Evolutionary conservation across 78 protist genomes (phyloP), one percentile per base, ranked within the genome.

Genomic region (Guillardia theta): DNA sequence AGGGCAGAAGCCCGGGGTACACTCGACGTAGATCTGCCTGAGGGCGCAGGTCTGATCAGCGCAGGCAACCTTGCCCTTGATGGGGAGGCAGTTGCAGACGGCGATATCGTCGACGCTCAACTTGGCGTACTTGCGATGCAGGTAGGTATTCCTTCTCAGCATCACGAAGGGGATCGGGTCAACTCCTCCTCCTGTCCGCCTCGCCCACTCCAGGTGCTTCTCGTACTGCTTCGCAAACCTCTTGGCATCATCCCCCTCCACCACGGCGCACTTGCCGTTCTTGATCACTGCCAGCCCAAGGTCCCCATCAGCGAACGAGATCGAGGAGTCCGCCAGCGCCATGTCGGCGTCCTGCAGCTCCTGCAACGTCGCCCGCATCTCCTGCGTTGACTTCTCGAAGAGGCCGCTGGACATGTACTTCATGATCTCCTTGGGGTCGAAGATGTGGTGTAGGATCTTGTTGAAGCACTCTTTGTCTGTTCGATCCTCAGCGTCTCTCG

Each of bases 71-170:
- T 50, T 58, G 6, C 70, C 70, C 1, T 24, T 30, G 21, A 24
- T 24, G 39, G 70, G 39, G 70, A 27, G 6, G 70, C 70, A 58
- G 70, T 30, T 24, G 6, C 70, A 58, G 27, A 58, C 70, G 6
- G 70, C 39, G 27, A 58, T 6, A 24, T 27, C 22, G 41, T 70
- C 83, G 83, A 70, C 83, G 45, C 45, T 33, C 10, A 70, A 43
- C 41, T 70, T 70, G n/a, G 83, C 83, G 83, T 70, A 70, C 83
- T 70, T 70, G 83, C 83, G 83, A 43, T 70, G 83, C 3, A 70
- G 33, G 41, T 70, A 70, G 9, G 36, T 6, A 43, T 70, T 70
- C 41, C 83, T 24, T 33, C 83, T 12, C 8, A 70, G 83, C 33
- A 70, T 24, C 41, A 70, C 41, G 6, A 70, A 70, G 41, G 83